Conservation (phyloP, 1,284 basidiomycete species). For the Porodaedalea pini region DNA sequence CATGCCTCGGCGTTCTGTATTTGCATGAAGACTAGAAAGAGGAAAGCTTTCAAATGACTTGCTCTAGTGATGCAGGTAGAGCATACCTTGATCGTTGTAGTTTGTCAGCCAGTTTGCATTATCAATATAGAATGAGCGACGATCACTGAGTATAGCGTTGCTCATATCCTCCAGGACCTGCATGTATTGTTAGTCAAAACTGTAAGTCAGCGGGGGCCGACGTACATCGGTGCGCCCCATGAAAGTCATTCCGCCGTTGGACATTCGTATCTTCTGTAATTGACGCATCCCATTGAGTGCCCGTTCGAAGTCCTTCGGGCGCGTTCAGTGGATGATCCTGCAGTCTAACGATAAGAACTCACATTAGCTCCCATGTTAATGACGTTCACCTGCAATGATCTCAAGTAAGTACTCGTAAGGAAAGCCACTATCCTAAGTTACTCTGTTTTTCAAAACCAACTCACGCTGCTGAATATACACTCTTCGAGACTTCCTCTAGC, state of each 20-base stretch:
- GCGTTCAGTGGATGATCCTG: not conserved
- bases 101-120: slow-evolving; percentile 22
- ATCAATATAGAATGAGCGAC: slow-evolving; percentile 34
- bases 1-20: slow-evolving; percentile 21
- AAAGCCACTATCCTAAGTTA: too few species aligned
- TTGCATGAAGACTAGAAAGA: slow-evolving; percentile 24
- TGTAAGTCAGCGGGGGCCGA: not conserved
- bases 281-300: not conserved
- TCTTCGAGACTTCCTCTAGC: not conserved
- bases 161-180: slow-evolving; percentile 30
- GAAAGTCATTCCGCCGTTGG: not conserved
- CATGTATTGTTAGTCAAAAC: not conserved
- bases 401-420: not conserved
- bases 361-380: not conserved
- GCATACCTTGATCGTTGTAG: slow-evolving; percentile 31
- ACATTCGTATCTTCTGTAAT: not conserved
- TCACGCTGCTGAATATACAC: not conserved
- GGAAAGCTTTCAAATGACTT: not conserved
- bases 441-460: not conserved
- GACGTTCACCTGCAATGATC: not conserved
- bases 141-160: slow-evolving; percentile 35
- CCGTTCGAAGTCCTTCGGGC: not conserved
- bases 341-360: not conserved
- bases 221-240: not conserved
- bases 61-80: not conserved